phyloP scores from a whole-genome alignment of 2,329 filamentous ascomycete genomes.

The Phyllosticta citriasiana region DNA sequence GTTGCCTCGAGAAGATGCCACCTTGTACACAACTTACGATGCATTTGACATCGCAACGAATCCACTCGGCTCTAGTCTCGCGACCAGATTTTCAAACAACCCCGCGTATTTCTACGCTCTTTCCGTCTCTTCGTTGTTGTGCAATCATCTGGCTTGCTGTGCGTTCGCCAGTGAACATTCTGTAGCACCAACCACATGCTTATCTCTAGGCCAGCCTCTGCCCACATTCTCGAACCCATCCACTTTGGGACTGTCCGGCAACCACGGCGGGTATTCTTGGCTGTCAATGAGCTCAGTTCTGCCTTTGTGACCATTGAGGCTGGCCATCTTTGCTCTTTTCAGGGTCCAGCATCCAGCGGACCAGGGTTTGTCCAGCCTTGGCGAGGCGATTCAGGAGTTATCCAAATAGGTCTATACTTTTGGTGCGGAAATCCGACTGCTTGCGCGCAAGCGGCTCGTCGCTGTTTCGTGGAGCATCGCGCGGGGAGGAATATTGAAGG shows the following conservation, averaged over 20 bases:
- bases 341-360: not conserved
- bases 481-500: not conserved
- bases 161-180: not conserved
- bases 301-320: not conserved
- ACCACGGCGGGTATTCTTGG: not conserved
- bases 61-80: not conserved
- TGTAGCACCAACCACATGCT: not conserved
- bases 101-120: not conserved
- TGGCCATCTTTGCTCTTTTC: not conserved
- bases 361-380: not conserved
- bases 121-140: not conserved
- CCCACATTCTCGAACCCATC: not conserved
- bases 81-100: not conserved
- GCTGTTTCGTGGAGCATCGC: not conserved
- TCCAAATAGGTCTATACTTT: not conserved
- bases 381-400: not conserved
- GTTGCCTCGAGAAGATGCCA: not conserved
- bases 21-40: not conserved
- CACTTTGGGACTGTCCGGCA: not conserved
- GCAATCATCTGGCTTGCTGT: not conserved
- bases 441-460: not conserved
- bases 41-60: not conserved
- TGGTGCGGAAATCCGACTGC: not conserved
- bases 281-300: not conserved
- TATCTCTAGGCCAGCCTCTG: not conserved